phyloP scores from a whole-genome alignment of 2,329 filamentous ascomycete species.

The Colletotrichum shisoi region DNA sequence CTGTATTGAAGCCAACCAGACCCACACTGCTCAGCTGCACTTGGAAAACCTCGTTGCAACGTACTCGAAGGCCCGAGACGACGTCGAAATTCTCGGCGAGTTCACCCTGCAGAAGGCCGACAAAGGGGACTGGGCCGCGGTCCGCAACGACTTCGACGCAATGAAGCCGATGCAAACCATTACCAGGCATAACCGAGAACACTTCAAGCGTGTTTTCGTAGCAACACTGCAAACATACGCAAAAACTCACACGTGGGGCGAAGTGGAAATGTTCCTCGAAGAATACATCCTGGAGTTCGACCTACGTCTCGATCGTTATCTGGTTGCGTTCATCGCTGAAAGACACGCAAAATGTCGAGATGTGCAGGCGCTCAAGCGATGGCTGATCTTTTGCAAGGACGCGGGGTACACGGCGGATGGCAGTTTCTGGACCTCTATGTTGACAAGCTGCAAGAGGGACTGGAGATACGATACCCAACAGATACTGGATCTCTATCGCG shows the following conservation, averaged over 20 bases:
- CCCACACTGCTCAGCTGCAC: constrained; percentile 3
- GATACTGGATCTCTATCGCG: constrained; percentile 48
- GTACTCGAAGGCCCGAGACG: constrained; percentile 13
- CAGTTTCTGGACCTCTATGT: constrained; percentile 52
- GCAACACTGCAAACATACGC: constrained; percentile 52
- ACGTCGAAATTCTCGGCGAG: constrained; percentile 45
- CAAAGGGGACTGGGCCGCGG: constrained; percentile 53
- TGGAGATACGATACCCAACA: constrained; percentile 52
- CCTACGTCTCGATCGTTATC: constrained; percentile 48
- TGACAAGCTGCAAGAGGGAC: constrained; percentile 49
- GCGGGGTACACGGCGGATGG: constrained; percentile 50
- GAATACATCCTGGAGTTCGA: constrained; percentile 49
- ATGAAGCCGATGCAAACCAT: constrained; percentile 42
- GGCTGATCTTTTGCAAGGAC: constrained; percentile 52
- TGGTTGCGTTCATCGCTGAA: constrained; percentile 55
- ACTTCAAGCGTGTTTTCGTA: constrained; percentile 49
- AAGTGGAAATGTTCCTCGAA: constrained; percentile 53
- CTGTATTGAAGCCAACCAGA: constrained; percentile 30
- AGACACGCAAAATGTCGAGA: constrained; percentile 54
- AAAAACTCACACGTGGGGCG: constrained; percentile 50
- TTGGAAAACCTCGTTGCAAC: constrained; percentile 11
- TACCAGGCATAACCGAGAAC: constrained; percentile 24
- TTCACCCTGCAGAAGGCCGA: constrained; percentile 51
- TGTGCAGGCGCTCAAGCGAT: constrained; percentile 49
- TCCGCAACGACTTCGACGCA: constrained; percentile 47